Conservation (phyloP, 2,329 filamentous ascomycete species). For the Rosellinia necatrix region DNA sequence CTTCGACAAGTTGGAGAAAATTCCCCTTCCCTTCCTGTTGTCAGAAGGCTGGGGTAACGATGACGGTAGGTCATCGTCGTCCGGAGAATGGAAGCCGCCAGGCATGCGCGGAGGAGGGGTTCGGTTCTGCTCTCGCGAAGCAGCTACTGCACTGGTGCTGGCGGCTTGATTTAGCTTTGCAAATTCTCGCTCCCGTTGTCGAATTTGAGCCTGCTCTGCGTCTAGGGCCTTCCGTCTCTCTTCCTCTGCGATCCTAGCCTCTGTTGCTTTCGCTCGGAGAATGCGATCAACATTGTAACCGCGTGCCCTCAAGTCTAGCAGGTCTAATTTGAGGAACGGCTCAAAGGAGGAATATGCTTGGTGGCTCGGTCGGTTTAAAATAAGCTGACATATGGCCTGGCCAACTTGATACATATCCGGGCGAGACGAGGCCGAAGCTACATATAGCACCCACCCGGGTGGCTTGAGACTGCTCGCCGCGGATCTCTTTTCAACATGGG, state of each 20-base stretch:
- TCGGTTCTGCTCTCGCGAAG: slow-evolving; percentile 46
- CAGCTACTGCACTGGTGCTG: slow-evolving; percentile 36
- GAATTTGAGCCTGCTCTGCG: slow-evolving; percentile 71
- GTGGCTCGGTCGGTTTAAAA: slow-evolving; percentile 82
- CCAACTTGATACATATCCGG: slow-evolving; percentile 92
- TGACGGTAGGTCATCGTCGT: slow-evolving; percentile 31
- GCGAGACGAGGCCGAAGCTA: slow-evolving; percentile 65
- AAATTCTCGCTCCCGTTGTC: slow-evolving; percentile 57
- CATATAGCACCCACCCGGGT: slow-evolving; percentile 70
- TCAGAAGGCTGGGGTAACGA: slow-evolving; percentile 43
- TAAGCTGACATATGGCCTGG: slow-evolving; percentile 78
- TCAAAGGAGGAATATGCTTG: slow-evolving; percentile 91
- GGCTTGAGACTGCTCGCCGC: slow-evolving; percentile 66
- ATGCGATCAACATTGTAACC: slow-evolving; percentile 98
- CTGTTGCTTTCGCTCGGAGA: slow-evolving; percentile 81
- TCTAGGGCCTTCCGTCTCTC: slow-evolving; percentile 76
- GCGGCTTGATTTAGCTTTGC: slow-evolving; percentile 50
- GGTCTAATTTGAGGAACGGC: slow-evolving; percentile 82
- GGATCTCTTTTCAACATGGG: slow-evolving; percentile 74
- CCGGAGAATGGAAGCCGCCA: slow-evolving; percentile 63
- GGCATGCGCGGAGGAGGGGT: slow-evolving; percentile 66
- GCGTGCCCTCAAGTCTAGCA: slow-evolving; percentile 79
- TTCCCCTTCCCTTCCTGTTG: slow-evolving; percentile 54
- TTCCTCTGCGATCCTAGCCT: slow-evolving; percentile 85
- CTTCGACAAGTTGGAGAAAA: slow-evolving; percentile 72